Evolutionary conservation across 495 filamentous ascomycete species (phyloP).

Genomic region (Penicillium fimorum): DNA sequence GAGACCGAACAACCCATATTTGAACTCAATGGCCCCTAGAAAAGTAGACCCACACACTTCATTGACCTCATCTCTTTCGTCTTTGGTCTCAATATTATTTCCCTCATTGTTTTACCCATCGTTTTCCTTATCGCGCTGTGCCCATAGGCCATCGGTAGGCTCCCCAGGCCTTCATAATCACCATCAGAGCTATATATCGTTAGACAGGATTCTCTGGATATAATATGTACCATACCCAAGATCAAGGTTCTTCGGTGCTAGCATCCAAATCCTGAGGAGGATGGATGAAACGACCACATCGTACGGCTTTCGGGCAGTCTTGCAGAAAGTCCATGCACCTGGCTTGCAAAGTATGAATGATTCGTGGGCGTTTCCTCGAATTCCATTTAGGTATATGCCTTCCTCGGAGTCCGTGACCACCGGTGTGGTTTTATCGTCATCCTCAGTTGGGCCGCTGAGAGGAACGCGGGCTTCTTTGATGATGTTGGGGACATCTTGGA

Average conservation of each 20-base stretch:
- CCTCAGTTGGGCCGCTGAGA: constrained; percentile 1
- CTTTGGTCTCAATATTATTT: neutral
- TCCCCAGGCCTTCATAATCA: constrained; percentile 6
- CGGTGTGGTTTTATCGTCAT: constrained; percentile 3
- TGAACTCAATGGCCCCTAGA: neutral
- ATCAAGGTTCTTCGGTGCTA: constrained; percentile 12
- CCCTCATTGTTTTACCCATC: too few relatives aligned
- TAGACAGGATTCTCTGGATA: neutral
- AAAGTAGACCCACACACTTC: neutral
- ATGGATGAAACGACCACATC: constrained; percentile 20
- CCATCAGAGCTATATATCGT: constrained; percentile 8
- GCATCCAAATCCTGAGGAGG: constrained; percentile 14
- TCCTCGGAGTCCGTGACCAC: constrained; percentile 3
- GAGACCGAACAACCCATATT: neutral
- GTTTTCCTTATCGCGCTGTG: neutral
- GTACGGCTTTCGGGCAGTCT: constrained; percentile 16
- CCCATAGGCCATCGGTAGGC: neutral
- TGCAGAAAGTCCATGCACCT: neutral
- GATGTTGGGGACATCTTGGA: constrained; percentile 16
- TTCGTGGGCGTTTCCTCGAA: constrained; percentile 4
- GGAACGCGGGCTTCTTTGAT: constrained; percentile 7
- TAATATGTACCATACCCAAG: neutral
- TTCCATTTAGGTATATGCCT: constrained; percentile 17
- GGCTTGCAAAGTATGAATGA: constrained; percentile 4
- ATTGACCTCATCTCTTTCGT: neutral